Evolutionary conservation across 2,329 filamentous ascomycete genomes (phyloP).

Genomic region (Xylaria sp.): DNA sequence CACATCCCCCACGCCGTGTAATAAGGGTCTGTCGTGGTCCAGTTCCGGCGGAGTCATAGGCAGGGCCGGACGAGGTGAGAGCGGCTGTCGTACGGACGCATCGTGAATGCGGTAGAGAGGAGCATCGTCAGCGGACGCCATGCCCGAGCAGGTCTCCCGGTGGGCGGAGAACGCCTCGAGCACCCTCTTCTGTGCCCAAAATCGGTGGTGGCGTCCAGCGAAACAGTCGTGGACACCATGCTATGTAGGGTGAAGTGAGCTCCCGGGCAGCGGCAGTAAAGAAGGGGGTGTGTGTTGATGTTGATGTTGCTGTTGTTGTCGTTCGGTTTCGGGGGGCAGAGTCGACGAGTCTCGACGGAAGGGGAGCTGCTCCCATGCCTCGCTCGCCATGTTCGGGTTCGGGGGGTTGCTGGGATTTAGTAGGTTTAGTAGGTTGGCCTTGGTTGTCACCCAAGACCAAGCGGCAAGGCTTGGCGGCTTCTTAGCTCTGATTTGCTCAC

Average conservation of each 20-base stretch:
- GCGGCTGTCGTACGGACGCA: conserved; percentile 7
- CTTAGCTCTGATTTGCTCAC: conserved; percentile 19
- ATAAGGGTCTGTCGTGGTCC: conserved; percentile 17
- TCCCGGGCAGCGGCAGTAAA: not conserved
- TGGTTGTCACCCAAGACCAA: conserved; percentile 27
- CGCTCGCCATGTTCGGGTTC: conserved; percentile 4
- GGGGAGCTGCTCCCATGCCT: conserved; percentile 17
- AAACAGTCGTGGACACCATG: not conserved
- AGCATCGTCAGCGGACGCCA: conserved; percentile 39
- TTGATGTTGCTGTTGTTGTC: not conserved
- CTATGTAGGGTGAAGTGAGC: conserved; percentile 21
- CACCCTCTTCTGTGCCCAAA: conserved; percentile 36
- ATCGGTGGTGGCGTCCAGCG: conserved; percentile 26
- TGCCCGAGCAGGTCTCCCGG: conserved; percentile 42
- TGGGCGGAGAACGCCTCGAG: conserved; percentile 43
- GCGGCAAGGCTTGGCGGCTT: conserved; percentile 31
- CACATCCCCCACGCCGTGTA: conserved; percentile 8
- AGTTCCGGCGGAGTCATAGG: conserved; percentile 24
- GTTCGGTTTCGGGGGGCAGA: conserved; percentile 7
- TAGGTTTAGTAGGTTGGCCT: conserved; percentile 13
- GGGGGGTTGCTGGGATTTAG: conserved; percentile 32
- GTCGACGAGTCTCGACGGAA: conserved; percentile 15
- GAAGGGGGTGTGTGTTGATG: not conserved
- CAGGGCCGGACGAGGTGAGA: conserved; percentile 12
- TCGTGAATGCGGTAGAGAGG: conserved; percentile 29